These are phyloP conservation scores for Rhizophora apiculata DNA, from an alignment of 345 rosid species.

Conservation along the genomic window DNA sequence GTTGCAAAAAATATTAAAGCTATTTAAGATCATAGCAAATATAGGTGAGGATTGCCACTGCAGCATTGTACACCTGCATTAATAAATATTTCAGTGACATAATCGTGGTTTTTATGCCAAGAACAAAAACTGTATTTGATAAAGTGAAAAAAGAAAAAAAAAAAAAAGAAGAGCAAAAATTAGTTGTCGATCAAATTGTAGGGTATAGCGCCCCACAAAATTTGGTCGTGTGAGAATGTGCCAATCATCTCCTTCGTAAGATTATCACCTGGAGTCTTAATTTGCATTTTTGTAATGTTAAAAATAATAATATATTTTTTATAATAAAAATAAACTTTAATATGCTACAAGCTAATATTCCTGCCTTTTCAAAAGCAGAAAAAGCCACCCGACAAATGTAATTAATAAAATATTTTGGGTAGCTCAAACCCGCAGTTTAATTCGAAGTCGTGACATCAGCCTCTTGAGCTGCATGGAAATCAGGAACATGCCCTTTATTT, in stretches of 20 bases:
- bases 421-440: background rate
- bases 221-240: too few species aligned
- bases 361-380: too few species aligned
- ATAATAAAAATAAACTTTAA: too few species aligned
- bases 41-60: constrained; percentile 49
- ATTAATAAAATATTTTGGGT: too few species aligned
- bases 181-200: too few species aligned
- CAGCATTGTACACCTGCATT: constrained; percentile 93
- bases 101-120: constrained; percentile 94
- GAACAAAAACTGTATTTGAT: constrained; percentile 75
- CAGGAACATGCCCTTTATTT: too few species aligned
- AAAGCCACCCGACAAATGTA: too few species aligned
- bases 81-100: constrained; percentile 92
- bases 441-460: constrained; percentile 5
- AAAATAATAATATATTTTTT: too few species aligned
- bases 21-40: constrained; percentile 22
- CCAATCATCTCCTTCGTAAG: too few species aligned
- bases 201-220: background rate
- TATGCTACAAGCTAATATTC: too few species aligned
- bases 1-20: background rate
- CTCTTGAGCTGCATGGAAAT: constrained; percentile 4
- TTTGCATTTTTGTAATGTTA: too few species aligned
- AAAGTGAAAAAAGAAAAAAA: constrained; percentile 6
- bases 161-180: constrained; percentile 6
- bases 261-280: too few species aligned